Evolutionary conservation across 169 alveolate genomes (phyloP), one percentile per base, ranked within the genome.

Genomic region (Babesia divergens): DNA sequence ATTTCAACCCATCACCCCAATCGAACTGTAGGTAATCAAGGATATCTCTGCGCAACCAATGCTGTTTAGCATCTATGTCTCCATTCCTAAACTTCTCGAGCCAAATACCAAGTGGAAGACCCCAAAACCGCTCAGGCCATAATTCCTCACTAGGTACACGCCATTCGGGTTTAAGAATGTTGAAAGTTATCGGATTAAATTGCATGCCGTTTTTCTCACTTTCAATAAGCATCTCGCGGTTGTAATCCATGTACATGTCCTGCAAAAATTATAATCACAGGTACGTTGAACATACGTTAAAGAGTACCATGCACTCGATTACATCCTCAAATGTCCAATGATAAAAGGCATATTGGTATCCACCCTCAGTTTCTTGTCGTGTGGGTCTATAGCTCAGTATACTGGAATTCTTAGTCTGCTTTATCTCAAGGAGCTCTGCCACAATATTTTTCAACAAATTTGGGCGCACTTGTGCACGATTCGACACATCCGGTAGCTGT

Each of bases 311-410:
- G 6, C 84, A 85, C 22, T 83, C 75, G 0, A 85, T 42, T n/a
- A 85, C 87, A 18, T 85, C 90, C 60, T 85, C 91, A 49, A 84
- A 85, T 16, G 69, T 40, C 91, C 91, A 85, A 14, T 66, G 86
- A 34, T 71, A 85, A 50, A 85, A 85, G 28, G 80, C 86, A 47
- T 85, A 82, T 29, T 85, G 91, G 37, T 62, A 59, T 7, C 90
- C 91, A 2, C 91, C 91, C 37, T 85, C 91, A 9, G 31, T 69
- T 13, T 79, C 87, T 29, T 43, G 49, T 38, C 87, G 20, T 5
- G 84, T 68, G 54, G 66, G 67, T 24, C 52, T 47, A 18, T 28
- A 24, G 6, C 32, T 60, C 0, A 79, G 84, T 2, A 70, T 64
- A 29, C 76, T 28, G 29, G 76, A 37, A 28, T 53, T 37, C 29